These are phyloP conservation scores for Bipolaris victoriae DNA, from an alignment of 2,329 filamentous ascomycete genomes.

Conservation along the genomic window DNA sequence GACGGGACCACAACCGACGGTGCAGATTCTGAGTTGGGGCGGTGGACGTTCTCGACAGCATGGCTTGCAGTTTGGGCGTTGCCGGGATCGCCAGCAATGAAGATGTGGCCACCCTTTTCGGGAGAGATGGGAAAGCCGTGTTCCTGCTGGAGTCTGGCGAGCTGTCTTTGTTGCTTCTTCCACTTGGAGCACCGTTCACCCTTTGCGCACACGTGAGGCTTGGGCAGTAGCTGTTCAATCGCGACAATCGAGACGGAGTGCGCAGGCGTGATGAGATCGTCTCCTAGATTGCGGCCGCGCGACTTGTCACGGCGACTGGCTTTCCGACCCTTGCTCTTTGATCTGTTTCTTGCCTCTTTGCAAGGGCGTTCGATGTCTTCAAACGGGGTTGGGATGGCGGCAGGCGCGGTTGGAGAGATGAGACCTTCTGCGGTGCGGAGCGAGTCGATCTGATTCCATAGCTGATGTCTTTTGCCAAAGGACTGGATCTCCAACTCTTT, in stretches of 20 bases:
- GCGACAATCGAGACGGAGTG: constrained; percentile 91
- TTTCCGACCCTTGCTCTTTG: constrained; percentile 46
- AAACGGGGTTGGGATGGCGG: constrained; percentile 57
- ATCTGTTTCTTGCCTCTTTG: constrained; percentile 43
- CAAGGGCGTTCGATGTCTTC: constrained; percentile 56
- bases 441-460: constrained; percentile 80
- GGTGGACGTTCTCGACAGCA: constrained; percentile 61
- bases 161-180: constrained; percentile 77
- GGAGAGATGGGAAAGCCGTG: constrained; percentile 68
- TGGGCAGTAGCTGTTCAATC: constrained; percentile 87
- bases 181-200: constrained; percentile 85
- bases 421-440: constrained; percentile 60
- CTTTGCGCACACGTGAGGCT: constrained; percentile 82
- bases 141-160: constrained; percentile 76
- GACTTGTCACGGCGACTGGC: constrained; percentile 41
- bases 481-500: constrained; percentile 81
- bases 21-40: constrained; percentile 75
- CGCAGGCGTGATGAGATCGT: constrained; percentile 75
- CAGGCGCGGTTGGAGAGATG: constrained; percentile 48
- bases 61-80: constrained; percentile 70
- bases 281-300: constrained; percentile 47
- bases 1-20: constrained; percentile 62
- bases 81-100: constrained; percentile 79
- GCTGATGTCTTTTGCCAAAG: constrained; percentile 78
- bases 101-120: constrained; percentile 70